Percentiles rank a stretch among this genome's conserved stretches.
These are phyloP conservation scores for Cystofilobasidium bisporidii DNA, from an alignment of 768 basidiomycete species.

Conservation along the genomic window DNA sequence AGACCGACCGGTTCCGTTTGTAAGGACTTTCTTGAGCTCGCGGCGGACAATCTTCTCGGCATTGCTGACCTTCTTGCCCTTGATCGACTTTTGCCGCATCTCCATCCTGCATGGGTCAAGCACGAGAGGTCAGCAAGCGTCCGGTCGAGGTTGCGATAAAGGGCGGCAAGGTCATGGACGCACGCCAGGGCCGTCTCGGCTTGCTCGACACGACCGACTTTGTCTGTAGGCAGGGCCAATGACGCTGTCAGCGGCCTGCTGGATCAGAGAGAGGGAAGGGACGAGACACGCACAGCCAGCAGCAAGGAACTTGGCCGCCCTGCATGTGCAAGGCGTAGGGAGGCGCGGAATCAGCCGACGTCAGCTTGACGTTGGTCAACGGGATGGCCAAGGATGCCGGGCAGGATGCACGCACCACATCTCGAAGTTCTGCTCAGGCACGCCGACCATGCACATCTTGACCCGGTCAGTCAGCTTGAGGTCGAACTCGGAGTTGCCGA, in stretches of 20 bases:
- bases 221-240: constrained; percentile 61
- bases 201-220: constrained; percentile 94
- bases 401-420: constrained; percentile 18
- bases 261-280: no score
- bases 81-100: constrained; percentile 53
- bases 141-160: no score
- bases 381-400: neutral
- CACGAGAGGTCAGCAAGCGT: no score
- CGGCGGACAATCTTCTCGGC: constrained; percentile 75
- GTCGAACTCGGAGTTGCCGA: constrained; percentile 91
- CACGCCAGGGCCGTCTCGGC: constrained; percentile 85
- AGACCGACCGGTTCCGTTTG: constrained; percentile 76
- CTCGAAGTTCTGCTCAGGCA: constrained; percentile 87
- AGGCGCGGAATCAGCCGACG: neutral
- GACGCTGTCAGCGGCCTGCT: no score
- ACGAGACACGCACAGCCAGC: constrained; percentile 34
- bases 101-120: constrained; percentile 50
- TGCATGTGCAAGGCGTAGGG: constrained; percentile 20
- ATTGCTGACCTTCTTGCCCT: constrained; percentile 43
- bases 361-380: constrained; percentile 83
- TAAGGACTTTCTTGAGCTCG: constrained; percentile 90
- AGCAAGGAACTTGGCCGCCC: constrained; percentile 41
- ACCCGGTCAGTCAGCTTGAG: constrained; percentile 71
- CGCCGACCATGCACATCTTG: constrained; percentile 99
- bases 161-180: constrained; percentile 24